Evolutionary conservation across 768 basidiomycete species (phyloP), one percentile per base, ranked within the genome.

Genomic region (Mycena maculata): DNA sequence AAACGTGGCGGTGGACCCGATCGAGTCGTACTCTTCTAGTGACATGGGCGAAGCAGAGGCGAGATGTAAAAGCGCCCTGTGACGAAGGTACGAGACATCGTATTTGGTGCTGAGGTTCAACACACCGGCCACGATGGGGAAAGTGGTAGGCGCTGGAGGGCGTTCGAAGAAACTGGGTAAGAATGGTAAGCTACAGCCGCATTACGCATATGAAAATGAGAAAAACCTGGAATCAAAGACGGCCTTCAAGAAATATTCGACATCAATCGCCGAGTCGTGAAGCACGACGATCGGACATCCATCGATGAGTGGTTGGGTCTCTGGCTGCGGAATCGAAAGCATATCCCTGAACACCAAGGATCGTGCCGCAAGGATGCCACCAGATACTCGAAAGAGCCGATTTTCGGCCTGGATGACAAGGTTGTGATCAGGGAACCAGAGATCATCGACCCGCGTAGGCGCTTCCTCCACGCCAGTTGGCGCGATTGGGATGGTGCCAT

Each of bases 91-190:
- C 22, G 53, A 31, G 47, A 65, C 64, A 20, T 47, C 64, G 41
- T 65, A 59, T 54, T 65, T 65, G 7, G 56, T 65, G 25, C 57
- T 59, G 3, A 65, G 57, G 25, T 41, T 47, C 22, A 65, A 18
- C 3, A 59, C 57, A 12, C 56, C 57, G 3, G 64, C 56, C n/a
- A 65, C 56, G 31, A 59, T 47, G 30, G 27, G 4, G n/a, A 65
- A 53, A 8, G 64, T 52, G 45, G 64, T 25, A 1, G 45, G 48
- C 6, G 57, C 48, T 1, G 64, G 64, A 10, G 56, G 64, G 2
- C 56, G 56, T 18, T 65, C 63, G n/a, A 65, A 65, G 15, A 65
- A 65, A 4, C 63, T 65, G 47, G 3, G 2, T 18, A 13, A 42
- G n/a, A 13, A 0, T 18, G 15, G 18, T 44, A 18, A 22, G n/a